A percentile compares a stretch with the other conserved stretches of the same genome.
phyloP scores from a whole-genome alignment of 169 alveolate genomes.

The Cryptosporidium sp. region DNA sequence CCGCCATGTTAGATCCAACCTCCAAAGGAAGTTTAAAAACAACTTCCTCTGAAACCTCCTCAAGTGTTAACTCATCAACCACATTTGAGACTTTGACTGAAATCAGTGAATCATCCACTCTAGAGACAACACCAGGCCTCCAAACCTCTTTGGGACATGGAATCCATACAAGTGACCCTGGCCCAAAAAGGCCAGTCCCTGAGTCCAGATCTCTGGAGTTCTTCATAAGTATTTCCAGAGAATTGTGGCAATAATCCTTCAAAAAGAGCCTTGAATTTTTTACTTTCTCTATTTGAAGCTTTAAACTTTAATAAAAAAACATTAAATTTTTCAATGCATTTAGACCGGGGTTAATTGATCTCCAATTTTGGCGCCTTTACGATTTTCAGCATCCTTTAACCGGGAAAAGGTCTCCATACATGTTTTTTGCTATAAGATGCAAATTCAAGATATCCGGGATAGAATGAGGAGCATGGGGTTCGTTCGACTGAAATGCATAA shows the following conservation, averaged over 20 bases:
- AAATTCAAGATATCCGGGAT: constrained; percentile 6
- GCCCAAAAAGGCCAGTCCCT: constrained; percentile 11
- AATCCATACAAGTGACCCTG: constrained; percentile 72
- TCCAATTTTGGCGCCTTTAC: constrained; percentile 72
- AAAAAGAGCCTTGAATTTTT: not conserved
- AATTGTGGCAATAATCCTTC: constrained; percentile 2
- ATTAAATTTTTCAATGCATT: constrained; percentile 35
- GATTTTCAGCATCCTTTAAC: constrained; percentile 31
- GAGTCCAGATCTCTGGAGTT: constrained; percentile 18
- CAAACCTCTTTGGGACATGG: constrained; percentile 75
- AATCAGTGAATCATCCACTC: constrained; percentile 18
- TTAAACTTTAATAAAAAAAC: not conserved
- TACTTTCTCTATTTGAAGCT: constrained; percentile 8
- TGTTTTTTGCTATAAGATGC: constrained; percentile 17
- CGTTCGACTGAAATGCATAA: not conserved
- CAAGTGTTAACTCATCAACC: constrained; percentile 58
- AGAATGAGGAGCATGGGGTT: constrained; percentile 5
- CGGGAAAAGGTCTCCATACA: constrained; percentile 24
- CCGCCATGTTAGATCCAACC: not conserved
- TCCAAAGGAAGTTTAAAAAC: constrained; percentile 23
- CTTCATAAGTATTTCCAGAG: constrained; percentile 1
- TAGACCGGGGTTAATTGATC: constrained; percentile 75
- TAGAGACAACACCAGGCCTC: constrained; percentile 68
- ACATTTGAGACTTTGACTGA: constrained; percentile 25
- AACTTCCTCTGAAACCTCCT: constrained; percentile 56